Base-by-base conservation (phyloP, 805 yeast genomes). In the Kodamaea sagamina region DNA sequence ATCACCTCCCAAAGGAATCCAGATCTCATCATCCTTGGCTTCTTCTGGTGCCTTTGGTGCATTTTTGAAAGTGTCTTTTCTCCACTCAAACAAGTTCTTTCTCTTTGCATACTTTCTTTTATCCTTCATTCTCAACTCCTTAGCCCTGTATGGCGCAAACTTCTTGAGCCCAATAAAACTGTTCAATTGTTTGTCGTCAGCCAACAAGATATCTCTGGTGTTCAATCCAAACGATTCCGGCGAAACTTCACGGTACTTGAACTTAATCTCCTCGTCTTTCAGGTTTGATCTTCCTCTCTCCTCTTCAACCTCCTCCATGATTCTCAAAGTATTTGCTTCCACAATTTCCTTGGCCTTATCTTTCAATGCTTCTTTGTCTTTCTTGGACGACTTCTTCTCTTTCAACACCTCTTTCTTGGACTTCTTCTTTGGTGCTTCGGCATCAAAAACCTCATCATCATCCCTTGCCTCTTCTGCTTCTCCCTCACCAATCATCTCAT, bases 171-270 rank as follows among this genome's bases (percentile, higher is more conserved):
- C 93, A 45, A 89, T 83, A 56, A 75, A 89, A 44, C 82, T 84
- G 64, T 93, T 93, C 63, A 93, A 73, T 38, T 84, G 86, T 47
- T 77, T 74, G 61, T 93, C 99, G 57, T 87, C 92, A 10, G 99
- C 99, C 46, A 88, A 68, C 42, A 93, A 71, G 37, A 93, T 93
- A 55, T 93, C 99, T 49, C 93, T 75, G 0, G 93, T 77, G 0
- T 86, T 74, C 38, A 93, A 73, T 9, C 98, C 98, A 67, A 79
- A 93, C 7, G 89, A 70, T 57, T 93, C 98, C 6, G 99, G 97
- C 1, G 96, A 89, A 3, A 93, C 98, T 54, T 89, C 96, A 55
- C 97, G 79, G 61, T 93, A 93, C 54, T 81, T 82, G 75, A 93
- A 92, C 42, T 72, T 76, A 29, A 79, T 54, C 11, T 75, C 75